phyloP scores from a whole-genome alignment of 1,139 yeast genomes.

The Candida mesenterica region DNA sequence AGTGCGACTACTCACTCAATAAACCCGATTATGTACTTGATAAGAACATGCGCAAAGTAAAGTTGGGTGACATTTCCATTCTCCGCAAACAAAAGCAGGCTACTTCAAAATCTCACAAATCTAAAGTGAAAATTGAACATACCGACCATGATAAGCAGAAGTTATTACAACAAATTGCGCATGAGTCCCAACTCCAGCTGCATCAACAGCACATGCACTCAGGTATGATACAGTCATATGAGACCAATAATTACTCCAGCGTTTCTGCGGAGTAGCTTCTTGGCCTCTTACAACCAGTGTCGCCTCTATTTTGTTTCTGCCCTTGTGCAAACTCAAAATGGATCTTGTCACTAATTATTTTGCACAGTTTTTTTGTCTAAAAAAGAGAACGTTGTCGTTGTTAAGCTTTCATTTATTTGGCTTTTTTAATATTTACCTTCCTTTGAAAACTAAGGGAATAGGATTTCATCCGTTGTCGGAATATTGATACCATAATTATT shows the following conservation, averaged over 20 bases:
- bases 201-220: conserved; percentile 1
- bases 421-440: no score
- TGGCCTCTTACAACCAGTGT: no score
- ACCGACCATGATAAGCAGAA: conserved; percentile 5
- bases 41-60: conserved; percentile 34
- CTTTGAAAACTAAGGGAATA: no score
- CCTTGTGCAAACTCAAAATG: no score
- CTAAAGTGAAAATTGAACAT: conserved; percentile 3
- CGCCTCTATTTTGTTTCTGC: no score
- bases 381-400: no score
- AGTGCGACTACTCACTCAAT: conserved; percentile 42
- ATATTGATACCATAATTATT: no score
- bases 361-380: no score
- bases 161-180: conserved; percentile 1
- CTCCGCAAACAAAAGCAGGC: conserved; percentile 31
- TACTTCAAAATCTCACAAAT: conserved; percentile 8
- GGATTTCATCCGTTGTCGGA: no score
- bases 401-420: no score
- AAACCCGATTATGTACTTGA: conserved; percentile 44
- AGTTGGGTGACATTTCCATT: conserved; percentile 32
- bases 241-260: background rate
- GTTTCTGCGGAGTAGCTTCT: no score
- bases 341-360: no score
- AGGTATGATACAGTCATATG: background rate
- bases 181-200: background rate